Conservation (phyloP, 768 basidiomycete species). For the Amanita pallidorosea region DNA sequence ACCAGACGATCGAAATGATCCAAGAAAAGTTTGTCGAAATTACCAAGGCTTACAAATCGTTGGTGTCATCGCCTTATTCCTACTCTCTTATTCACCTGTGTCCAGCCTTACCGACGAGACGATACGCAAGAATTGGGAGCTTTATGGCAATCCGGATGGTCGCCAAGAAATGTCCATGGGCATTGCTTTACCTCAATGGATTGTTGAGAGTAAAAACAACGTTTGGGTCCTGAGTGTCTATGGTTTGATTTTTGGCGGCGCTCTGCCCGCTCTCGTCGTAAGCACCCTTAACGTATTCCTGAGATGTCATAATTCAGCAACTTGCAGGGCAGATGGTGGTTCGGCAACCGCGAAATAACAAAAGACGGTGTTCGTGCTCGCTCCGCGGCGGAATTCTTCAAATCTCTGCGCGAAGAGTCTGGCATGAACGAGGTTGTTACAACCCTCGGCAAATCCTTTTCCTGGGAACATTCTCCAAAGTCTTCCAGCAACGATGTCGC, state of each 20-base stretch:
- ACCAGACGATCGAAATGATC: conserved; percentile 80
- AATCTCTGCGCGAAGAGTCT: conserved; percentile 70
- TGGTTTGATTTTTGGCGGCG: conserved; percentile 77
- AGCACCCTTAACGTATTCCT: not conserved
- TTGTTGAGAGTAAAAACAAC: conserved; percentile 86
- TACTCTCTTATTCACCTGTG: not conserved
- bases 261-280: conserved; percentile 79
- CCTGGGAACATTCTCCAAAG: conserved; percentile 35
- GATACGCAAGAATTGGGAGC: conserved; percentile 81
- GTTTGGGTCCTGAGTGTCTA: conserved; percentile 86
- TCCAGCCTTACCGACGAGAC: conserved; percentile 63
- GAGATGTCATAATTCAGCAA: not conserved
- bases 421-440: conserved; percentile 62
- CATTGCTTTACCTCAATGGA: conserved; percentile 90
- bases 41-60: conserved; percentile 98
- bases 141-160: conserved; percentile 93
- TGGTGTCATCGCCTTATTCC: conserved; percentile 15
- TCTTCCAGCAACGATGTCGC: conserved; percentile 28
- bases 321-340: conserved; percentile 88
- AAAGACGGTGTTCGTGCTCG: conserved; percentile 81
- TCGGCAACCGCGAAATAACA: conserved; percentile 78
- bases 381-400: conserved; percentile 86
- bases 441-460: conserved; percentile 55
- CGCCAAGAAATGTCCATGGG: conserved; percentile 92
- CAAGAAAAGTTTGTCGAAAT: conserved; percentile 82